Evolutionary conservation across 257 asterid genomes (phyloP), one percentile per base, ranked within the genome.

Genomic region (Gynochthodes officinalis): DNA sequence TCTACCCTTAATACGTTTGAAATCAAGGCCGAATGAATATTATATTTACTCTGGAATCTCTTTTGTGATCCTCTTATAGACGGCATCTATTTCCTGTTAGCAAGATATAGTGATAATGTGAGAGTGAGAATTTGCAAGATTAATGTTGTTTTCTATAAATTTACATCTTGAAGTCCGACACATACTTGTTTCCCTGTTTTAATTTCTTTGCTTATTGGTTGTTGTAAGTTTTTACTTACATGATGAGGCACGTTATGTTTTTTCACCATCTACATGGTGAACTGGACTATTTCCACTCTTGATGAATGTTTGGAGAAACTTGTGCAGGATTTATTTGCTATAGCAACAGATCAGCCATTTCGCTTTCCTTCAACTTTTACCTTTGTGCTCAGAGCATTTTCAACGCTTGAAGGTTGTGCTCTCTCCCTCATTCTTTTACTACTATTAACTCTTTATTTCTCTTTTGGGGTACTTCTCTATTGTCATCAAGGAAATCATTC

Each of bases 261-360:
- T 0, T 33, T 35, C 1, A 27, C 48, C 30, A 5, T 53, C 19
- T 8, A 37, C 30, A 53, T 69, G 32, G 49, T 15, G 10, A 67
- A 48, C 32, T 53, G 54, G 33, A 37, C n/a, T 55, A 13, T 37
- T 18, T 15, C 54, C 28, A 1, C 42, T 9, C 6, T 23, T 70
- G 65, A 53, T 23, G 21, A 40, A 61, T 70, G 44, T 50, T 54
- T n/a, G 50, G 67, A 35, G 0, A 61, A 62, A 52, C 13, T 35
- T 21, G 37, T 82, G 88, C 96, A 94, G 98, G 99, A 94, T 84
- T 88, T 94, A 79, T 94, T 94, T 84, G 97, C 99, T 70, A 94
- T 94, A 77, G 99, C 99, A 61, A 84, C 94, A 7, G 99, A 94
- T 84, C 99, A 94, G 82, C 97, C 99, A 39, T 94, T 94, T 83